Evolutionary conservation across 768 basidiomycete species (phyloP).

Genomic region (Boletus vermiculosoides): DNA sequence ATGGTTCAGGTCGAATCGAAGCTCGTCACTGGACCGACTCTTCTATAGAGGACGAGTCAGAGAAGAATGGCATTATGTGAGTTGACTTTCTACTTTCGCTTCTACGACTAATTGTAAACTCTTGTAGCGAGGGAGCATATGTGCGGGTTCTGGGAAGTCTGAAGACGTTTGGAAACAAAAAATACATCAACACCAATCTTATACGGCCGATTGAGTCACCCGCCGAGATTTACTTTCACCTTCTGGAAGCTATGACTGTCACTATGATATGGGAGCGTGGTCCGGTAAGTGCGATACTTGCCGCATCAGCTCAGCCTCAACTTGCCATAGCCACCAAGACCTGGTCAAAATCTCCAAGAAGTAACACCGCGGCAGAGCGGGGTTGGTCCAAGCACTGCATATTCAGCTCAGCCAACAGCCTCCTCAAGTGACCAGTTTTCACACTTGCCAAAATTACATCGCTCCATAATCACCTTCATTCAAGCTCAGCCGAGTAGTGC

Average conservation of each 20-base stretch:
- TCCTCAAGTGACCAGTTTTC: slow-evolving; percentile 46
- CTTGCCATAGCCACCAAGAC: slow-evolving; percentile 32
- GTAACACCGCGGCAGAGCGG: slow-evolving; percentile 8
- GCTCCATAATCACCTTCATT: slow-evolving; percentile 67
- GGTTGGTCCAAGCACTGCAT: slow-evolving; percentile 38
- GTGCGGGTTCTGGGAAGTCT: slow-evolving; percentile 80
- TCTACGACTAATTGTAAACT: neutral
- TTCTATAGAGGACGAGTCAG: slow-evolving; percentile 52
- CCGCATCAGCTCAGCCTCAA: neutral
- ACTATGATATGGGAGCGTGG: slow-evolving; percentile 67
- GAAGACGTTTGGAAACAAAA: slow-evolving; percentile 78
- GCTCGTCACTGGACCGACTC: slow-evolving; percentile 83
- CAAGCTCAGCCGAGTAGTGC: slow-evolving; percentile 41
- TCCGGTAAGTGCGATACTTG: slow-evolving; percentile 43
- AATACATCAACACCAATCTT: slow-evolving; percentile 76
- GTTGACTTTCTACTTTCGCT: slow-evolving; percentile 16
- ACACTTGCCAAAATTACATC: slow-evolving; percentile 58
- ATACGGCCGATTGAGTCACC: slow-evolving; percentile 67
- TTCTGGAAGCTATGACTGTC: slow-evolving; percentile 70
- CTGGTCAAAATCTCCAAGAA: slow-evolving; percentile 27
- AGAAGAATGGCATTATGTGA: slow-evolving; percentile 47
- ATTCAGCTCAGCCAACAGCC: slow-evolving; percentile 38
- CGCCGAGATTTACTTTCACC: slow-evolving; percentile 82
- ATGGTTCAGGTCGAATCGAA: slow-evolving; percentile 80
- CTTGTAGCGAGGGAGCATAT: slow-evolving; percentile 65